Evolutionary conservation across 345 rosid genomes (phyloP), one percentile per base, ranked within the genome.

Genomic region (Reutealis trisperma): DNA sequence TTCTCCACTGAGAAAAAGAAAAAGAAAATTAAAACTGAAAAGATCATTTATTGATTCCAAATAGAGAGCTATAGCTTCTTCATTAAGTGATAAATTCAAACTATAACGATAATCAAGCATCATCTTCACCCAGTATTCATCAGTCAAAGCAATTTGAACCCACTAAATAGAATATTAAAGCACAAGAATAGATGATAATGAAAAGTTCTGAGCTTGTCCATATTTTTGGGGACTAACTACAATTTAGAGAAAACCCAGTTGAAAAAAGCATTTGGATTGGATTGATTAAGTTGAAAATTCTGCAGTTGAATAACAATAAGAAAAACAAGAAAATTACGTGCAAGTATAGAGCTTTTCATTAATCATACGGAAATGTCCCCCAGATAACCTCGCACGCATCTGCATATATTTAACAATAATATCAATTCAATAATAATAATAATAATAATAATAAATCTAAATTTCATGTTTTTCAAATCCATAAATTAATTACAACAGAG

Each of bases 271-370:
- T 34, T 34, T 34, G 37, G 37, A 34, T 34, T 34, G 37, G 37
- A 34, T 34, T 67, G 55, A 47, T 10, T 19, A 9, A 41, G 69
- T 18, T 65, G 15, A 44, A 51, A 66, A 42, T 42, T 65, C 5
- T 2, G 19, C 1, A 45, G 18, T 24, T 11, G 5, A 11, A 44
- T 6, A 41, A 27, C n/a, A 51, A 15, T 15, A 2, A 51, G 18
- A 12, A 51, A 51, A 16, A 71, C 49, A 32, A 60, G 77, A 54
- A 68, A 72, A 67, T 66, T 78, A 94, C 98, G 96, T 89, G 97
- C 97, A 91, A 83, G 96, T 91, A 83, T 93, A 95, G 47, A 95
- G 92, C 83, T 91, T 95, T 84, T 93, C 99, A 74, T 93, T 95
- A 62, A 95, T 83, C 98, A 92, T 91, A 85, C 99, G 86, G 74